phyloP scores from a whole-genome alignment of 768 basidiomycete genomes.

The Macrolepiota dolichaula region DNA sequence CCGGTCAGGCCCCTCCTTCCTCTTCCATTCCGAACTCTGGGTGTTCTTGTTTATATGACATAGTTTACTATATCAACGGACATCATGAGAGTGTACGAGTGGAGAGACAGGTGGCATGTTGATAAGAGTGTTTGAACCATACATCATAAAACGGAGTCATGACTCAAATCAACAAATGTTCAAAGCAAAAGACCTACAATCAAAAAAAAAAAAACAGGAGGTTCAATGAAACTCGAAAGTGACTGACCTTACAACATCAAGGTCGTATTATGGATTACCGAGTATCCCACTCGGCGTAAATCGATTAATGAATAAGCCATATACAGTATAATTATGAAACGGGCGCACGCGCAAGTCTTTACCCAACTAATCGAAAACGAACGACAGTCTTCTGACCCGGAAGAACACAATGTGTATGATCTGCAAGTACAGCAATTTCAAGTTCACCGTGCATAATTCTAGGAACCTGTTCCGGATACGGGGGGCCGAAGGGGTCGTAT shows the following conservation, averaged over 20 bases:
- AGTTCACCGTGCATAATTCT: constrained; percentile 49
- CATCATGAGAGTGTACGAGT: neutral
- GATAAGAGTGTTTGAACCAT: neutral
- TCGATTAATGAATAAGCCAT: neutral
- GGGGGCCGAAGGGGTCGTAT: constrained; percentile 16
- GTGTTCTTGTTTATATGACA: neutral
- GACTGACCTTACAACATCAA: neutral
- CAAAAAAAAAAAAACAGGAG: too few relatives aligned
- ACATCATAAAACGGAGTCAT: too few relatives aligned
- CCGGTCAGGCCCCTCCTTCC: too few relatives aligned
- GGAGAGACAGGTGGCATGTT: neutral
- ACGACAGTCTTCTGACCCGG: constrained; percentile 54
- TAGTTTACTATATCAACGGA: neutral
- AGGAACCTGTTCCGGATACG: constrained; percentile 1
- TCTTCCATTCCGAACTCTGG: neutral
- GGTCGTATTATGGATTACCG: too few relatives aligned
- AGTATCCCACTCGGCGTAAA: too few relatives aligned
- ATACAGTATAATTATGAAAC: neutral
- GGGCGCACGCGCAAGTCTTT: constrained; percentile 10
- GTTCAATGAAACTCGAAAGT: neutral
- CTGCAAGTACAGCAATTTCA: constrained; percentile 48
- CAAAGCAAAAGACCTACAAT: too few relatives aligned
- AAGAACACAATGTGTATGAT: constrained; percentile 49
- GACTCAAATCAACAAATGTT: too few relatives aligned
- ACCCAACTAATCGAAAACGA: constrained; percentile 50